phyloP scores from a whole-genome alignment of 2,329 filamentous ascomycete genomes.

The Colletotrichum shisoi region DNA sequence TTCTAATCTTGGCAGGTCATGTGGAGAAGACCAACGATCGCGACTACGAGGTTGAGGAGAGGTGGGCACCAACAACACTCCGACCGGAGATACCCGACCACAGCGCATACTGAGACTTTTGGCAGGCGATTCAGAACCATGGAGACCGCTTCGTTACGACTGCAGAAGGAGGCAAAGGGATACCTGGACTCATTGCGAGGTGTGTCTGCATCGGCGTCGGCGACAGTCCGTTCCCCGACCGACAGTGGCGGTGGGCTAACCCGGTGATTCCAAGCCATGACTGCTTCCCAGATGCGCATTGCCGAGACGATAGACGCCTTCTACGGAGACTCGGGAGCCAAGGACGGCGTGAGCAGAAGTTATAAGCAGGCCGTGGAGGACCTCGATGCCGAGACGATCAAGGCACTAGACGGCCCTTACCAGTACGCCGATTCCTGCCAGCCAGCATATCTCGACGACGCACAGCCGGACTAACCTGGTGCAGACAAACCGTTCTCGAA shows the following conservation, averaged over 20 bases:
- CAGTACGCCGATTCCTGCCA: conserved; percentile 57
- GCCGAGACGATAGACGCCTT: conserved; percentile 99
- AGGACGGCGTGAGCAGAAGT: conserved; percentile 91
- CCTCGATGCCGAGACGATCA: conserved; percentile 96
- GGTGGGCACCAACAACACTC: conserved; percentile 56
- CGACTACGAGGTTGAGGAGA: conserved; percentile 97
- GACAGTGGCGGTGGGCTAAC: conserved; percentile 35
- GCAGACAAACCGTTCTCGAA: conserved; percentile 87
- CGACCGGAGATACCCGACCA: too few species aligned
- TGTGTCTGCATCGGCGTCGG: conserved; percentile 47
- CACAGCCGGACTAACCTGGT: conserved; percentile 33
- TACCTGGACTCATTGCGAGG: conserved; percentile 95
- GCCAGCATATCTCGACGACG: conserved; percentile 15
- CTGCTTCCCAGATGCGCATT: conserved; percentile 98
- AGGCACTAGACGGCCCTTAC: conserved; percentile 95
- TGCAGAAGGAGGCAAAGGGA: conserved; percentile 98
- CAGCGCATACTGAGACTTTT: conserved; percentile 38
- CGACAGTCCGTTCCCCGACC: not conserved
- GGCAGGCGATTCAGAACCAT: conserved; percentile 91
- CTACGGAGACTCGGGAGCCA: conserved; percentile 94
- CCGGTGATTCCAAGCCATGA: conserved; percentile 75
- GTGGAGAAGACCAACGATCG: conserved; percentile 99
- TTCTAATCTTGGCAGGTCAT: conserved; percentile 67
- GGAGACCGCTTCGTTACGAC: conserved; percentile 88
- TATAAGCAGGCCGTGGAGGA: conserved; percentile 99